Evolutionary conservation across 176 grass and related monocot genomes (phyloP), one percentile per base, ranked within the genome.

Genomic region (Musa schizocarpa): DNA sequence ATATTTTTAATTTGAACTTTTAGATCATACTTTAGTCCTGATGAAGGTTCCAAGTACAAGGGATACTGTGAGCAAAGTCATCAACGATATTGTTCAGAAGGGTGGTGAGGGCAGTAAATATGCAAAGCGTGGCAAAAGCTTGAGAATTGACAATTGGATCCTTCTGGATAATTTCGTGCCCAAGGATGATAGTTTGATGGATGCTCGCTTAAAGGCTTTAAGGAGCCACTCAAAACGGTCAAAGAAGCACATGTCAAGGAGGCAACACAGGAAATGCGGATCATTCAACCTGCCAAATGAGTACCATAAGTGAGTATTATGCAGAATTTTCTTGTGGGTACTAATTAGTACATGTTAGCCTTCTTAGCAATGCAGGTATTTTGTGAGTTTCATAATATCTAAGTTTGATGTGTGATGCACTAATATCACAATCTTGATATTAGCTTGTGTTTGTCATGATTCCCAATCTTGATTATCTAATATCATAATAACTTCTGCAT

Each of bases 11-110:
- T 19, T 17, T 71, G 49, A 70, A 76, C 16, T 58, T 73, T 72
- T 24, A 9, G 11, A 7, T 89, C 73, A 77, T 48, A 1, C 34
- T 43, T 50, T 51, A 48, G 9, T 74, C 66, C 16, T 23, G 2
- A 11, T 89, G 82, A 80, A 92, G 84, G 79, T 52, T 80, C 53
- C 63, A 6, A 82, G 66, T 66, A 63, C 53, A 25, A 77, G 12
- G 26, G 86, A 92, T 69, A 53, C 83, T 16, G 76, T 92, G 12
- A 82, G 75, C 1, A 78, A 1, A 78, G 13, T 92, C 78, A 29
- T 92, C 16, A 78, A 85, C 80, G 86, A 92, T 68, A 89, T 92
- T 76, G 84, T 92, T 82, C 61, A 77, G 73, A 89, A 89, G 70
- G 76, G 90, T 65, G 86, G 75, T 52, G 84, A 84, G n/a, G 49